phyloP scores from a whole-genome alignment of 495 filamentous ascomycete species.

The Aspergillus campestris region DNA sequence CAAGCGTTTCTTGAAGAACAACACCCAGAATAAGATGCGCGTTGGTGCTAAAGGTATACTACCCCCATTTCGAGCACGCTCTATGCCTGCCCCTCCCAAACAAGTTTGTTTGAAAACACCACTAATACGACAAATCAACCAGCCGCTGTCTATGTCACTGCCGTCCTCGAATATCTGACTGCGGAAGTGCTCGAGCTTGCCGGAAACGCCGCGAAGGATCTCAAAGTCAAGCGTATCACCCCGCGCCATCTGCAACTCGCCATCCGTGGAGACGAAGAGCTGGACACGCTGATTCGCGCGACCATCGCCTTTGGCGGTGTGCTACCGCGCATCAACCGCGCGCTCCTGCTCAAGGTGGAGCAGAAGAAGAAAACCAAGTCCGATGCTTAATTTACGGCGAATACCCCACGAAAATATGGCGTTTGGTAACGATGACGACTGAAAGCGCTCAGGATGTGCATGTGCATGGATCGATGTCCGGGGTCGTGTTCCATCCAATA shows the following conservation, averaged over 20 bases:
- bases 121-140: neutral
- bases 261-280: slow-evolving; percentile 96
- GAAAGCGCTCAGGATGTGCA: slow-evolving; percentile 8
- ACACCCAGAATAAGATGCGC: slow-evolving; percentile 99
- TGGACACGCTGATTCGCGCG: slow-evolving; percentile 93
- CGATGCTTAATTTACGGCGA: slow-evolving; percentile 25
- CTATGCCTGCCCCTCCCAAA: neutral
- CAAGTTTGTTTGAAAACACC: slow-evolving; percentile 9
- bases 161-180: slow-evolving; percentile 95
- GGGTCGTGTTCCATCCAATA: neutral
- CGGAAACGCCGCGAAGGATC: slow-evolving; percentile 96
- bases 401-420: slow-evolving; percentile 21
- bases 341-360: slow-evolving; percentile 94
- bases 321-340: slow-evolving; percentile 96
- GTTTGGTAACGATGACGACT: slow-evolving; percentile 19
- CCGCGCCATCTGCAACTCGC: slow-evolving; percentile 96
- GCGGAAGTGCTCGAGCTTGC: slow-evolving; percentile 97
- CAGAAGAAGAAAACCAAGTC: slow-evolving; percentile 96
- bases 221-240: slow-evolving; percentile 99
- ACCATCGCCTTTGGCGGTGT: slow-evolving; percentile 99
- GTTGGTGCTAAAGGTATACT: slow-evolving; percentile 82
- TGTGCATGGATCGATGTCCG: slow-evolving; percentile 4
- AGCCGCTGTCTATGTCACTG: slow-evolving; percentile 96
- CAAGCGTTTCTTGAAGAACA: slow-evolving; percentile 98
- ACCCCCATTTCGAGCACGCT: neutral